These are phyloP conservation scores for Mycena floridula DNA, from an alignment of 768 basidiomycete species.

Conservation along the genomic window DNA sequence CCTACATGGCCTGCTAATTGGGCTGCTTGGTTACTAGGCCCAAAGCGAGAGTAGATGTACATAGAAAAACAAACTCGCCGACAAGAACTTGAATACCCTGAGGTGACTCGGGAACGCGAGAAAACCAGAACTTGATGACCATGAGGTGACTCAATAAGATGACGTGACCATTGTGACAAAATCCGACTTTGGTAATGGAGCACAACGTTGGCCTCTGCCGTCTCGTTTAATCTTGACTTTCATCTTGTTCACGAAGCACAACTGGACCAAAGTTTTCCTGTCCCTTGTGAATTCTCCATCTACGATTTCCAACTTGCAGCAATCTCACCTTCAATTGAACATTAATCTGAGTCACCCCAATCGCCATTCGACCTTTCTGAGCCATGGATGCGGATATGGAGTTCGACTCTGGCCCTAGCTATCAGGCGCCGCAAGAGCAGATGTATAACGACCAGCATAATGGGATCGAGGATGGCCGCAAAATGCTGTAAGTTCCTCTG, in stretches of 20 bases:
- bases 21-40: conserved; percentile 62
- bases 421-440: conserved; percentile 19
- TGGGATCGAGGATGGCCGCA: conserved; percentile 37
- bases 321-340: background rate
- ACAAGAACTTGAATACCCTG: too few relatives aligned
- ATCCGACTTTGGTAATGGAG: too few relatives aligned
- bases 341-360: background rate
- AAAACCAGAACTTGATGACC: too few relatives aligned
- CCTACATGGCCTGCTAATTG: conserved; percentile 54
- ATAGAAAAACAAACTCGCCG: too few relatives aligned
- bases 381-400: conserved; percentile 89
- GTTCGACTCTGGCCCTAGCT: conserved; percentile 38
- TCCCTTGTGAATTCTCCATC: background rate
- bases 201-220: too few relatives aligned
- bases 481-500: conserved; percentile 62
- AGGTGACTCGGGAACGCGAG: too few relatives aligned
- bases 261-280: too few relatives aligned
- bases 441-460: conserved; percentile 17
- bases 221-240: too few relatives aligned
- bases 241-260: too few relatives aligned
- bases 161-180: too few relatives aligned
- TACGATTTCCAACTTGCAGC: background rate
- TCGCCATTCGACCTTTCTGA: background rate
- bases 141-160: too few relatives aligned
- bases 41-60: conserved; percentile 39